A percentile compares a stretch with the other conserved stretches of the same genome.
Conservation (phyloP, 1,284 basidiomycete genomes). For the Bondarzewia mesenterica region DNA sequence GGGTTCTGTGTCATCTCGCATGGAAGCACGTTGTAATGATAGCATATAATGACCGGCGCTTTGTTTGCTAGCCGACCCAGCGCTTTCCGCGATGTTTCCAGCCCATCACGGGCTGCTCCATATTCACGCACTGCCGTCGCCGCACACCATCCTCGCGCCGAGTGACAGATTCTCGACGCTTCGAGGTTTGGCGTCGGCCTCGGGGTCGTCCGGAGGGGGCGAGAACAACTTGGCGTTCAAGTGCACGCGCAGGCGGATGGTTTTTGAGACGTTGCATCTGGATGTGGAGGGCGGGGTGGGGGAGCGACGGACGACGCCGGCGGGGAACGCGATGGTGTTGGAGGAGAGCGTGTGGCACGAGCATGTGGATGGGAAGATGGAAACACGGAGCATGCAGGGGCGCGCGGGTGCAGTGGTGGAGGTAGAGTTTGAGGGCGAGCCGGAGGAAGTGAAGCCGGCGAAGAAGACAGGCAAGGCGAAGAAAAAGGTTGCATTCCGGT, state of each 20-base stretch:
- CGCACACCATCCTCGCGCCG: constrained; percentile 60
- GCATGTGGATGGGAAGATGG: constrained; percentile 1
- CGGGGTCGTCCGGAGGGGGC: constrained; percentile 44
- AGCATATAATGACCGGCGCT: constrained; percentile 2
- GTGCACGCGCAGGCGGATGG: constrained; percentile 79
- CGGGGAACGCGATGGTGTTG: constrained; percentile 20
- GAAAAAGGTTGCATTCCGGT: constrained; percentile 64
- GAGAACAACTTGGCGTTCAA: constrained; percentile 97
- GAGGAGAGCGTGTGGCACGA: constrained; percentile 15
- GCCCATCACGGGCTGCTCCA: constrained; percentile 79
- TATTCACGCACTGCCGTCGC: constrained; percentile 65
- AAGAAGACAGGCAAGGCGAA: constrained; percentile 28
- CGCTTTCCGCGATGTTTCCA: constrained; percentile 62
- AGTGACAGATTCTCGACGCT: constrained; percentile 73
- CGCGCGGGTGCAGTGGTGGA: constrained; percentile 16
- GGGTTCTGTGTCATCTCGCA: too few relatives aligned
- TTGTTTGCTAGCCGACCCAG: constrained; percentile 48
- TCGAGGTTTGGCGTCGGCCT: constrained; percentile 58
- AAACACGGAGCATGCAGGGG: neutral
- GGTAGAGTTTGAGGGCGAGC: constrained; percentile 8
- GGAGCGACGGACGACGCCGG: constrained; percentile 70
- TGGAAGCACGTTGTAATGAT: too few relatives aligned
- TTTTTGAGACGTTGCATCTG: constrained; percentile 90
- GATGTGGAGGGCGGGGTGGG: constrained; percentile 89
- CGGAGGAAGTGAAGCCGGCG: neutral